A percentile compares a stretch with the other conserved stretches of the same genome.
phyloP scores from a whole-genome alignment of 2,329 filamentous ascomycete species.

The Xylaria sp. region DNA sequence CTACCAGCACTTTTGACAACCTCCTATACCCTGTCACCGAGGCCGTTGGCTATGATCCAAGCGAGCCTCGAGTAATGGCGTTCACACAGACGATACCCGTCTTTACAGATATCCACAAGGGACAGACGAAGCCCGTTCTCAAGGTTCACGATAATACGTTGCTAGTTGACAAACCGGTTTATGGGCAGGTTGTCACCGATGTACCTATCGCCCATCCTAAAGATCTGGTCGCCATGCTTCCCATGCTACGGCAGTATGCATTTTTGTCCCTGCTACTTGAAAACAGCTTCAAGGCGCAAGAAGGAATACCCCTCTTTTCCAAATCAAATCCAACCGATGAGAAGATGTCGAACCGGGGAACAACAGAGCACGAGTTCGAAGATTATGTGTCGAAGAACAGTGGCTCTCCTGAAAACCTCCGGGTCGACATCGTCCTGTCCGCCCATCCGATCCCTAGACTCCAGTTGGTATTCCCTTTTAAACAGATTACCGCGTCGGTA shows the following conservation, averaged over 20 bases:
- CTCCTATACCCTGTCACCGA: slow-evolving; percentile 51
- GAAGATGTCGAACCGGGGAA: slow-evolving; percentile 21
- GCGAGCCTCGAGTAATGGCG: slow-evolving; percentile 52
- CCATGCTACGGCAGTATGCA: slow-evolving; percentile 68
- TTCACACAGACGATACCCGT: slow-evolving; percentile 44
- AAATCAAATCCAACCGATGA: slow-evolving; percentile 13
- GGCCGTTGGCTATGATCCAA: slow-evolving; percentile 48
- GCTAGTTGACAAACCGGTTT: slow-evolving; percentile 67
- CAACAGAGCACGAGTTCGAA: slow-evolving; percentile 21
- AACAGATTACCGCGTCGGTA: slow-evolving; percentile 45
- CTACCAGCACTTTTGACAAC: slow-evolving; percentile 50
- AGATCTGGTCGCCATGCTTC: slow-evolving; percentile 69
- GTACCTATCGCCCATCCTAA: slow-evolving; percentile 73
- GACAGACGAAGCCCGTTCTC: slow-evolving; percentile 27
- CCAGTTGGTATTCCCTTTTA: slow-evolving; percentile 51
- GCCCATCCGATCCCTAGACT: slow-evolving; percentile 46
- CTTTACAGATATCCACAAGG: slow-evolving; percentile 29
- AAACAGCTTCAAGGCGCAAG: slow-evolving; percentile 49
- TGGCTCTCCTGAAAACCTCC: slow-evolving; percentile 12
- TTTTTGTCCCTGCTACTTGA: slow-evolving; percentile 61
- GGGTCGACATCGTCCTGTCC: slow-evolving; percentile 48
- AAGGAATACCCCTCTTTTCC: slow-evolving; percentile 24
- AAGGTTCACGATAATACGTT: slow-evolving; percentile 55
- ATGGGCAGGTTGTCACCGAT: slow-evolving; percentile 59
- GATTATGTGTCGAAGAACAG: slow-evolving; percentile 19